Evolutionary conservation across 2,329 filamentous ascomycete species (phyloP).

Genomic region (Fusarium redolens): DNA sequence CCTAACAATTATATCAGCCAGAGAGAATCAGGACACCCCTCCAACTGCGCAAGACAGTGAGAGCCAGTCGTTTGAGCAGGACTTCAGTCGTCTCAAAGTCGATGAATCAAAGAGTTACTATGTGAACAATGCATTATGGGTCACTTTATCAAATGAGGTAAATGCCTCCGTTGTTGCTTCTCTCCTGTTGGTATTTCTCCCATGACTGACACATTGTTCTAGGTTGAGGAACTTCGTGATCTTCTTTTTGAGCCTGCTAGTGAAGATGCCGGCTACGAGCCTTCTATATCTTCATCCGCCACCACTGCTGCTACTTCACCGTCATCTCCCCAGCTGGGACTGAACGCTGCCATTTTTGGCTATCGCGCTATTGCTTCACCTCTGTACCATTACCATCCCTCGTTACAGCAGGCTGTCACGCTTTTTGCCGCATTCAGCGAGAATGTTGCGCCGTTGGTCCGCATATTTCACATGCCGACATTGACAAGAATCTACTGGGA

Average conservation of each 20-base stretch:
- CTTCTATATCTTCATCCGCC: neutral
- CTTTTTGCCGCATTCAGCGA: neutral
- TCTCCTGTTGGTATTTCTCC: too few relatives aligned
- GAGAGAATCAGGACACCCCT: neutral
- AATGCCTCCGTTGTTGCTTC: accelerated
- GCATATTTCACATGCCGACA: neutral
- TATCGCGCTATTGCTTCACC: neutral
- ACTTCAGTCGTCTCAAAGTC: neutral
- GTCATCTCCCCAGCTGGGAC: neutral
- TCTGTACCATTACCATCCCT: neutral
- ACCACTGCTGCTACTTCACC: neutral
- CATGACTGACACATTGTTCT: accelerated
- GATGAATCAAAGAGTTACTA: neutral
- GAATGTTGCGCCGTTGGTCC: neutral
- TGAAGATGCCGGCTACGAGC: neutral
- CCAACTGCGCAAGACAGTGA: neutral
- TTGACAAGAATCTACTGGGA: neutral
- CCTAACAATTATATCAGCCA: neutral
- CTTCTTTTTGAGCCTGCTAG: neutral
- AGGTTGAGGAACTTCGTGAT: neutral
- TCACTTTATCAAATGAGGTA: neutral
- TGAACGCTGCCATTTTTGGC: neutral
- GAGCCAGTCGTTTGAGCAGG: neutral
- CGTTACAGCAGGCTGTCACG: neutral
- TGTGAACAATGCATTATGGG: neutral